Base-by-base conservation (phyloP, 1,139 yeast species). In the Geotrichum citri-aurantii region DNA sequence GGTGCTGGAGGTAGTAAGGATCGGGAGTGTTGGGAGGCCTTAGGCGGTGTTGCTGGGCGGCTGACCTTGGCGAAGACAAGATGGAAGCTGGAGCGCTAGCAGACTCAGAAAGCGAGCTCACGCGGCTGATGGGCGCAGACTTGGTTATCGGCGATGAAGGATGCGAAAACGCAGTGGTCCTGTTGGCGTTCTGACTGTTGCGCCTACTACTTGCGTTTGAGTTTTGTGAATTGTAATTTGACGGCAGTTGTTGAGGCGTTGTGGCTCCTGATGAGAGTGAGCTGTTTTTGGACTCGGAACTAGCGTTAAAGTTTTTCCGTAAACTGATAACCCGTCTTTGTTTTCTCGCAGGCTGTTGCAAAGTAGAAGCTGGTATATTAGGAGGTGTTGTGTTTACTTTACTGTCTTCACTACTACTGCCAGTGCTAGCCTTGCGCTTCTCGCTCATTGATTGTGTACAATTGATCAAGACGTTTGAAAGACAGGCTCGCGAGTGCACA, bases 261-360 rank as follows among this genome's bases (percentile, higher is more conserved):
- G 1, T 42, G 48, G 17, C 17, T n/a, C 4, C 40, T 23, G 26
- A n/a, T 14, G 11, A 44, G 50, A 27, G n/a, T n/a, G 6, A 44
- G 46, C 14, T 17, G 40, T 29, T 5, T 29, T 54, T 48, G 37
- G 14, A 21, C 11, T 54, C 44, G 12, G 11, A 4, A 6, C 37
- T 48, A n/a, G 11, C 10, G 21, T 17, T 17, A 14, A 29, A n/a
- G 48, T 26, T 40, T 26, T 54, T 54, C 17, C 56, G 47, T 17
- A 54, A 27, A n/a, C 56, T 54, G 14, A 54, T 54, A 17, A 54
- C 52, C 3, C 56, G 50, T 26, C 56, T 29, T 37, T 54, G 56
- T 40, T 54, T 54, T 19, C 56, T 46, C 14, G 12, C 48, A 5
- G 44, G 55, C 42, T 48, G 29, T 50, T 37, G 26, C 26, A n/a